Evolutionary conservation across 1,284 basidiomycete genomes (phyloP).

Genomic region (Microbotryum scabiosae): DNA sequence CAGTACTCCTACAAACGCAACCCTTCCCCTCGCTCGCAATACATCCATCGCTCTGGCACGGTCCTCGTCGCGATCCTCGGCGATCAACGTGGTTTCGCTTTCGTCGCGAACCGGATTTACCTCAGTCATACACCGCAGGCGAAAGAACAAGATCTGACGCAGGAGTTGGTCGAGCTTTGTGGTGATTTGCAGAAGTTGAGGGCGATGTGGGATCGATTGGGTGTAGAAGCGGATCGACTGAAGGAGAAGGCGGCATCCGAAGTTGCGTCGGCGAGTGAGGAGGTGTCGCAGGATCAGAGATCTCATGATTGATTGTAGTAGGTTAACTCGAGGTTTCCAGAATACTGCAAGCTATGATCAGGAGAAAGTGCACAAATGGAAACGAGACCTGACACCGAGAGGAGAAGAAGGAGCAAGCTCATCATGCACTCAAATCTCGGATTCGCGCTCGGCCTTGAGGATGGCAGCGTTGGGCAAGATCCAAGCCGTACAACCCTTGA

Average conservation of each 20-base stretch:
- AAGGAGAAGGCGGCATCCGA: too few species aligned
- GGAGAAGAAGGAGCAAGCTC: too few species aligned
- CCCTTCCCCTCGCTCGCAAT: conserved; percentile 72
- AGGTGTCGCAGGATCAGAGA: too few species aligned
- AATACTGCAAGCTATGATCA: too few species aligned
- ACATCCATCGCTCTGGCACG: conserved; percentile 75
- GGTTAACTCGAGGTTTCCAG: too few species aligned
- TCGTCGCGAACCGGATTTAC: conserved; percentile 69
- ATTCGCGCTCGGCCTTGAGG: too few species aligned
- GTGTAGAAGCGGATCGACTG: too few species aligned
- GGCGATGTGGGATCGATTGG: neutral
- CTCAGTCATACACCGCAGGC: conserved; percentile 20
- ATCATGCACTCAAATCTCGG: too few species aligned
- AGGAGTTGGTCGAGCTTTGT: conserved; percentile 4
- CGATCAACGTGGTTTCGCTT: conserved; percentile 56
- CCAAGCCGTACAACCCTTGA: conserved; percentile 1
- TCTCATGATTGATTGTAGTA: too few species aligned
- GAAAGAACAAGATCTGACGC: neutral
- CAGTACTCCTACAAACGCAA: conserved; percentile 73
- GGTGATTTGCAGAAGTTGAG: neutral
- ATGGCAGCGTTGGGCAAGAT: conserved; percentile 10
- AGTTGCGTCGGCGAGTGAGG: too few species aligned
- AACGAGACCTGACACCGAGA: too few species aligned
- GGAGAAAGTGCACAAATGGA: too few species aligned
- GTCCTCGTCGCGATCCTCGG: conserved; percentile 61